Evolutionary conservation across 2,329 filamentous ascomycete species (phyloP), one percentile per base, ranked within the genome.

Genomic region (Fusarium sp.): DNA sequence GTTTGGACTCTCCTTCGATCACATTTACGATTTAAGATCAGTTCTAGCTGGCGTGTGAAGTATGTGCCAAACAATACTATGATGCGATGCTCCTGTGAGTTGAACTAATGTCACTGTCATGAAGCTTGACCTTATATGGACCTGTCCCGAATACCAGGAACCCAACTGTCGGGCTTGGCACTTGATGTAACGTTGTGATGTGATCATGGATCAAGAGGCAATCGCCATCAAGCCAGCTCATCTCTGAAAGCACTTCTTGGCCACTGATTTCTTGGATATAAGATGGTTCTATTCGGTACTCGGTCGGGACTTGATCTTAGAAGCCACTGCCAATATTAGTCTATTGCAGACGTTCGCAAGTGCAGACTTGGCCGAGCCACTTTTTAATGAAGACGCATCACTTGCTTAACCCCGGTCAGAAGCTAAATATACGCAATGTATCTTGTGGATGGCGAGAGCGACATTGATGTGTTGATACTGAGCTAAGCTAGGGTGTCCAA

Each of bases 161-260:
- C 15, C 11, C 11, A 37, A 20, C 35, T 38, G 8, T 25, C 37
- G 27, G 37, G 35, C 25, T 60, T 60, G 57, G 57, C 57, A 43
- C 37, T 15, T 40, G 32, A 60, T 60, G 57, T 60, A 60, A 60
- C 57, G 57, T 60, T 60, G 27, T 43, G 35, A 14, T 60, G 38
- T 25, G 22, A 60, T 58, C 54, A 60, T 43, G 57, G 22, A 43
- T 43, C 37, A 45, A 20, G 17, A 43, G 25, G 32, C 4, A 60
- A 30, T 58, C 10, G n/a, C 54, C 10, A 33, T 58, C n/a, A 57
- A 37, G 50, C 17, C 47, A 52, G 47, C 12, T 25, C 22, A 47
- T 33, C 15, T 52, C 32, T 35, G 32, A 4, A 37, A 40, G 25
- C 5, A 12, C 9, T 30, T 38, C 8, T 38, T 30, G 54, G 11